Conservation (phyloP, 2,329 filamentous ascomycete species). For the Aureobasidium uvarum region DNA sequence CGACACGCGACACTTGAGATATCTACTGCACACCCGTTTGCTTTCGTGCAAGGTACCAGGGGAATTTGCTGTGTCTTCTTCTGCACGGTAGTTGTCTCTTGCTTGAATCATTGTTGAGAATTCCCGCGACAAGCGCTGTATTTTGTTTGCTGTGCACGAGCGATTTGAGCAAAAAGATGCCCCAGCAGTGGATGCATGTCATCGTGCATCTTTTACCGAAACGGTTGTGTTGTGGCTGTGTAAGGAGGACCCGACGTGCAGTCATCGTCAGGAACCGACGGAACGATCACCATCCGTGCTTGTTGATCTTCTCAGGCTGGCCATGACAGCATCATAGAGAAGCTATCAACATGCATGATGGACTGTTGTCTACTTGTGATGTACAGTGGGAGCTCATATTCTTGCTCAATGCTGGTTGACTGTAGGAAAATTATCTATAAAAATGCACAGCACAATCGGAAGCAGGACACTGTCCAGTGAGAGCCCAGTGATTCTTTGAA, state of each 20-base stretch:
- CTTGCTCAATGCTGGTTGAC: background rate
- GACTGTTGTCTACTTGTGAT: too few species aligned
- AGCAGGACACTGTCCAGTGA: background rate
- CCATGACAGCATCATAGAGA: background rate
- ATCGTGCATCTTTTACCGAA: conserved; percentile 5
- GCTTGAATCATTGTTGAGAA: background rate
- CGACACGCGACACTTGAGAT: too few species aligned
- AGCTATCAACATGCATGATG: background rate
- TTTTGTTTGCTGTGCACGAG: background rate
- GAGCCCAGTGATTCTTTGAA: background rate
- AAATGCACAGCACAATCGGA: background rate
- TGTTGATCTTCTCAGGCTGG: background rate
- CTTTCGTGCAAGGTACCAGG: background rate
- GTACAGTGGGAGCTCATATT: background rate
- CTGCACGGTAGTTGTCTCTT: background rate
- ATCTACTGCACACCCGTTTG: background rate
- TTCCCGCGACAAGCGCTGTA: background rate
- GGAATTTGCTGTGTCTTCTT: background rate
- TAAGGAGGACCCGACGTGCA: background rate
- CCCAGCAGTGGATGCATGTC: background rate
- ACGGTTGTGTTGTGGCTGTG: conserved; percentile 14
- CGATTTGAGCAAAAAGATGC: background rate
- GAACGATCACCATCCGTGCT: conserved; percentile 7
- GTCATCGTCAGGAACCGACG: conserved; percentile 12
- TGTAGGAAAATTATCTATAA: background rate